phyloP scores from a whole-genome alignment of 495 filamentous ascomycete species.

The Halenospora varia region DNA sequence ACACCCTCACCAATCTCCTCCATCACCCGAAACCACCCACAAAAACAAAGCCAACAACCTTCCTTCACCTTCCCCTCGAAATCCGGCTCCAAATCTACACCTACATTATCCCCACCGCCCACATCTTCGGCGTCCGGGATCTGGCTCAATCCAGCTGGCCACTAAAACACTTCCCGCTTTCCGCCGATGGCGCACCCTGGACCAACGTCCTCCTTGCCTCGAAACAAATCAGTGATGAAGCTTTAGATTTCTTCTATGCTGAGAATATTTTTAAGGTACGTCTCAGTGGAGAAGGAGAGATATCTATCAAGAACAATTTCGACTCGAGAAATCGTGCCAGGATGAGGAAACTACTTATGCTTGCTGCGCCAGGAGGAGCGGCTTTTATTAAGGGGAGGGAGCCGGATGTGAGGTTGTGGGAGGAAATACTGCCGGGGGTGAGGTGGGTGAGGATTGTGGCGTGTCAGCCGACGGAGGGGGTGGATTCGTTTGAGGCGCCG shows the following conservation, averaged over 20 bases:
- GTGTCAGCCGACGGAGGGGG: background rate
- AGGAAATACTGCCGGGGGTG: background rate
- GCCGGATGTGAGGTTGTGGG: background rate
- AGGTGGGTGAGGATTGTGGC: conserved; percentile 3
- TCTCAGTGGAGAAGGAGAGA: conserved; percentile 3
- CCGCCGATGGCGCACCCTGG: background rate
- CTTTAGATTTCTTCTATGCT: conserved; percentile 2
- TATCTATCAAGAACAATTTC: conserved; percentile 2
- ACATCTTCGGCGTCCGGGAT: background rate
- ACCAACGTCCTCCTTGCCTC: background rate
- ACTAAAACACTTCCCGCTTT: background rate
- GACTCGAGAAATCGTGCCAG: background rate
- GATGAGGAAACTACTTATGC: conserved; percentile 2
- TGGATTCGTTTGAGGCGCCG: background rate
- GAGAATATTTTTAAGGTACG: conserved; percentile 7
- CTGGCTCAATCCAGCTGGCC: background rate
- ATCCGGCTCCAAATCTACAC: conserved; percentile 9
- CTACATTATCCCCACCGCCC: conserved; percentile 2
- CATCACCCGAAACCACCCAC: too few relatives aligned
- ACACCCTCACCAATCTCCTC: too few relatives aligned
- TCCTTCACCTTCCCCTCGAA: conserved; percentile 8
- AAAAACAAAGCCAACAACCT: too few relatives aligned
- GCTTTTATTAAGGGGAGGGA: background rate
- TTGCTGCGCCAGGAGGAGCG: background rate
- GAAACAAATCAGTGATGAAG: conserved; percentile 6